Evolutionary conservation across 305 asterid genomes (phyloP), one percentile per base, ranked within the genome.

Genomic region (Fraxinus latifolia): DNA sequence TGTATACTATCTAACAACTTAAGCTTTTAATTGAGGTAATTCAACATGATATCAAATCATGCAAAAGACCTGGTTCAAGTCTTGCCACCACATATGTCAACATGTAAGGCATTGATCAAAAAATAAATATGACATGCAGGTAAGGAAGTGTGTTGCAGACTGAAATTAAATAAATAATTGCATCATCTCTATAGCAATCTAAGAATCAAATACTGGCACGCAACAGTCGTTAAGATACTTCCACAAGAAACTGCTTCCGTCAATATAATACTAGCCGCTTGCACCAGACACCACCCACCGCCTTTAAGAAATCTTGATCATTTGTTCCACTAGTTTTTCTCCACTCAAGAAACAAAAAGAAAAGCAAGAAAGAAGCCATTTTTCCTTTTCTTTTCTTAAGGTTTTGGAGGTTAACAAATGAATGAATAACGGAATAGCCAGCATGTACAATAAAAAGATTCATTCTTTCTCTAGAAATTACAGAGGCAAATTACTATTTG

Each of bases 121-220:
- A 62, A 50, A n/a, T 50, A 15, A 50, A 15, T n/a, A 15, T 8
- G 25, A 9, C 4, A 2, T 62, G 71, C 31, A 19, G 71, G 71
- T 21, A 62, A 62, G 32, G 27, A 5, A 1, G 15, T 62, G 71
- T 3, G 29, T 8, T 62, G n/a, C 32, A 62, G 14, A 21, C 31
- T 23, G 31, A 7, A 7, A 21, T 62, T 21, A 2, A 62, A 19
- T 7, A 19, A 21, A 60, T 6, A 19, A 21, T 19, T 21, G 32
- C 71, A 19, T 19, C 71, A 21, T 60, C 71, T 60, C 71, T 60
- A 60, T 23, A 60, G 31, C 71, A 60, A 14, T 21, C 29, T 72
- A 80, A 70, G 83, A 82, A 82, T 77, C 76, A 77, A n/a, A 81
- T 32, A 32, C 50, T 3, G 31, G 14, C 25, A 55, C 65, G 47